A percentile compares a stretch with the other conserved stretches of the same genome.
These are phyloP conservation scores for Mortierella sp. DNA, from an alignment of 371 early-diverging fungal genomes.

Conservation along the genomic window DNA sequence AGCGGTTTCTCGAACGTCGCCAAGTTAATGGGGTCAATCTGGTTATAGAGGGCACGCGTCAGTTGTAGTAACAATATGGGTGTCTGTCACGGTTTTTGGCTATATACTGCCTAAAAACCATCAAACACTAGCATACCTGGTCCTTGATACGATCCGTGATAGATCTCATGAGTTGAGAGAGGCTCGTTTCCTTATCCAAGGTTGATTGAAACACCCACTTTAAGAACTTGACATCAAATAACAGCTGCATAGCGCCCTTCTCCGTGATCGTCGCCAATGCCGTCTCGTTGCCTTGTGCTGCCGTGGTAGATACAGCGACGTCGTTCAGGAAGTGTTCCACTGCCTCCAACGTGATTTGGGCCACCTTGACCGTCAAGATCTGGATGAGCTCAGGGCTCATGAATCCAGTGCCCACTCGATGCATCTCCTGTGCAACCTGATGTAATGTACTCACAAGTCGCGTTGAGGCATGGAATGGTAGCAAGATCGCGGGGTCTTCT, in stretches of 20 bases:
- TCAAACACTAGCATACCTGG: slow-evolving; percentile 32
- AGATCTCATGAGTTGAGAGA: slow-evolving; percentile 8
- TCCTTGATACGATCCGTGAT: slow-evolving; percentile 32
- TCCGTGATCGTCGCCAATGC: slow-evolving; percentile 51
- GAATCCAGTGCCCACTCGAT: slow-evolving; percentile 51
- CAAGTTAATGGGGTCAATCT: slow-evolving; percentile 72
- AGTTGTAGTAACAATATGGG: too few species aligned
- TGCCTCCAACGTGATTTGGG: neutral
- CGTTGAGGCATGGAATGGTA: slow-evolving; percentile 65
- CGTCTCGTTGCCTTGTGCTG: slow-evolving; percentile 1
- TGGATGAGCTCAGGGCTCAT: slow-evolving; percentile 44
- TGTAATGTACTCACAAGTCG: slow-evolving; percentile 55
- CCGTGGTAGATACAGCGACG: neutral
- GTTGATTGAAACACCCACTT: slow-evolving; percentile 52
- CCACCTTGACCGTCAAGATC: slow-evolving; percentile 18
- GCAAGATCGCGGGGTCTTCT: slow-evolving; percentile 27
- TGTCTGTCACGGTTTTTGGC: neutral
- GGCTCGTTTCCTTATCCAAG: slow-evolving; percentile 9
- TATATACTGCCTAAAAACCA: neutral
- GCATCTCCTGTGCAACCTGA: slow-evolving; percentile 62
- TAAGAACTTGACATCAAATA: slow-evolving; percentile 65
- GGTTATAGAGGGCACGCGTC: too few species aligned
- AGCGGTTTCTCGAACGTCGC: slow-evolving; percentile 62
- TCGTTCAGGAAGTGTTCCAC: slow-evolving; percentile 31
- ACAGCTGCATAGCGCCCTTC: slow-evolving; percentile 64